These are phyloP conservation scores for Mayamaea pseudoterrestris DNA, from an alignment of 108 stramenopile species.

Conservation along the genomic window DNA sequence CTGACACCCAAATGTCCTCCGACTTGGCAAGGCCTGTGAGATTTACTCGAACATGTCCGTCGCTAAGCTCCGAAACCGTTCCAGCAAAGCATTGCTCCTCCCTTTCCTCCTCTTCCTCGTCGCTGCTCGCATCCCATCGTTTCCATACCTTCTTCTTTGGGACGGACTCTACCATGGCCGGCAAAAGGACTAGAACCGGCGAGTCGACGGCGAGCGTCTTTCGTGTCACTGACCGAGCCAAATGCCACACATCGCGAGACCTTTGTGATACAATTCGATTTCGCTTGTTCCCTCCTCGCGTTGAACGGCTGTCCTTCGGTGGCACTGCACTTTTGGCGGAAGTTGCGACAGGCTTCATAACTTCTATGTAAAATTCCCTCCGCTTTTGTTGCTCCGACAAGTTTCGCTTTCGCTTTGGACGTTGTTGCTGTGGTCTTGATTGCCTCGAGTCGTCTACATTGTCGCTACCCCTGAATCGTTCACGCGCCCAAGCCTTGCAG, in stretches of 20 bases:
- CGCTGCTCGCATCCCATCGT: background rate
- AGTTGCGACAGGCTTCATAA: conserved; percentile 18
- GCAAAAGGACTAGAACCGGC: conserved; percentile 24
- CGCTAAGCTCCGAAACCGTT: conserved; percentile 32
- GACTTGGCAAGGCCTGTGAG: conserved; percentile 45
- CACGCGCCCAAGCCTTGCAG: conserved; percentile 8
- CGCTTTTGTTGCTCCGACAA: conserved; percentile 2
- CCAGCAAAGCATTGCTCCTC: conserved; percentile 65
- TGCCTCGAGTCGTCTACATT: background rate
- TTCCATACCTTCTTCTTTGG: background rate
- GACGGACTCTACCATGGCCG: conserved; percentile 13
- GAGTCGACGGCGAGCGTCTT: conserved; percentile 11
- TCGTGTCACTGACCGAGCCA: conserved; percentile 23
- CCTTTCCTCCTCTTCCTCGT: conserved; percentile 12
- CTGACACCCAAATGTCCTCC: conserved; percentile 65
- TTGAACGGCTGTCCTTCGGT: background rate
- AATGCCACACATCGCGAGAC: conserved; percentile 25
- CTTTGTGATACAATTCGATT: background rate
- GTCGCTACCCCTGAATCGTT: background rate
- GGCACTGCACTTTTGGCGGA: background rate
- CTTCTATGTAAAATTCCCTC: conserved; percentile 36
- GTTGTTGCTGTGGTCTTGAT: conserved; percentile 1
- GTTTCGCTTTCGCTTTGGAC: conserved; percentile 4
- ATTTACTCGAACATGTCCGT: conserved; percentile 61
- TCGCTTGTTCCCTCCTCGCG: conserved; percentile 5